These are phyloP conservation scores for Fusarium staphyleae DNA, from an alignment of 2,329 filamentous ascomycete species.

Conservation along the genomic window DNA sequence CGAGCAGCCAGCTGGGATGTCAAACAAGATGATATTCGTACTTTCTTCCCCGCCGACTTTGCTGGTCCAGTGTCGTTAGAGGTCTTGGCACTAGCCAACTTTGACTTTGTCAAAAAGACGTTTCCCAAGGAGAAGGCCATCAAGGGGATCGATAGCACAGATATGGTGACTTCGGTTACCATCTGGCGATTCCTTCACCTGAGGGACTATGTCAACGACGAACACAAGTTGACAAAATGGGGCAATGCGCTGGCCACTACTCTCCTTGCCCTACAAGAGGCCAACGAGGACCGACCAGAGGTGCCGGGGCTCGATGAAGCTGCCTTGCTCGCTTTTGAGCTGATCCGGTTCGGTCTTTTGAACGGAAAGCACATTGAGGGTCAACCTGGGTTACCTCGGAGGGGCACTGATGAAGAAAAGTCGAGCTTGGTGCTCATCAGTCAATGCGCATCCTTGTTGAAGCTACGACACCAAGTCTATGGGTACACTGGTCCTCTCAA, in stretches of 20 bases:
- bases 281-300: conserved; percentile 53
- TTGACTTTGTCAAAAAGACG: conserved; percentile 73
- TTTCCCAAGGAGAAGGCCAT: conserved; percentile 65
- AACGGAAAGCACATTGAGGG: conserved; percentile 70
- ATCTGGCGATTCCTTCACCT: conserved; percentile 91
- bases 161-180: conserved; percentile 74
- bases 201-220: conserved; percentile 80
- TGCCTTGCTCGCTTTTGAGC: conserved; percentile 82
- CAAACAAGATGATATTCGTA: conserved; percentile 62
- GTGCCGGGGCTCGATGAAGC: conserved; percentile 72
- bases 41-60: conserved; percentile 54
- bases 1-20: conserved; percentile 74
- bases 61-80: conserved; percentile 59
- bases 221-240: conserved; percentile 83
- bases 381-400: conserved; percentile 62
- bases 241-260: conserved; percentile 79
- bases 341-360: conserved; percentile 80
- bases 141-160: conserved; percentile 68
- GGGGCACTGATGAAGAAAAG: conserved; percentile 74
- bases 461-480: conserved; percentile 80
- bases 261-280: conserved; percentile 67
- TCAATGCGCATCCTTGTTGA: conserved; percentile 82
- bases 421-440: conserved; percentile 82
- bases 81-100: conserved; percentile 71
- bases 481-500: conserved; percentile 95